Evolutionary conservation across 2,329 filamentous ascomycete genomes (phyloP).

Genomic region (Drechslerella coelobrocha): DNA sequence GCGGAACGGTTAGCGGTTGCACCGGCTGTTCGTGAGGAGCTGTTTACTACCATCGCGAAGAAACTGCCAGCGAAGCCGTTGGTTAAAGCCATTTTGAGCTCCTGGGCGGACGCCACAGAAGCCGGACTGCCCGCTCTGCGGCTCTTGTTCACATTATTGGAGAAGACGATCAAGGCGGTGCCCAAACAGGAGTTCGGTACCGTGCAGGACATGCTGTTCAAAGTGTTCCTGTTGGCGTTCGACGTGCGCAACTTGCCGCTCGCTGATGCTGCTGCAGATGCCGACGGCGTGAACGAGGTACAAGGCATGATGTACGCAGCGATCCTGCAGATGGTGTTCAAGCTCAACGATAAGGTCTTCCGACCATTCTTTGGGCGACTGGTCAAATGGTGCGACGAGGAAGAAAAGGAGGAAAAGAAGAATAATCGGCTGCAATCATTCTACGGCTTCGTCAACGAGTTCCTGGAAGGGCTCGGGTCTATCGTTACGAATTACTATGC

Average conservation of each 20-base stretch:
- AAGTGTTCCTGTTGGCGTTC: constrained; percentile 67
- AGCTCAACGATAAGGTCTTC: constrained; percentile 93
- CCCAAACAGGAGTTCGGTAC: constrained; percentile 79
- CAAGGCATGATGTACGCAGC: constrained; percentile 73
- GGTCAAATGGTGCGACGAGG: constrained; percentile 74
- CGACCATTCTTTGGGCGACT: constrained; percentile 85
- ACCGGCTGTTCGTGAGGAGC: constrained; percentile 43
- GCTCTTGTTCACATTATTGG: constrained; percentile 75
- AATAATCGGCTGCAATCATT: constrained; percentile 68
- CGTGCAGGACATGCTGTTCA: constrained; percentile 73
- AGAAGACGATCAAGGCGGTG: constrained; percentile 74
- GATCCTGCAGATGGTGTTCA: constrained; percentile 89
- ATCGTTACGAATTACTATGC: constrained; percentile 92
- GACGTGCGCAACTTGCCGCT: constrained; percentile 70
- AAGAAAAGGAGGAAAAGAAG: constrained; percentile 61
- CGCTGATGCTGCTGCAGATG: constrained; percentile 56
- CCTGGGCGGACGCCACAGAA: constrained; percentile 50
- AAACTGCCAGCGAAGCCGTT: constrained; percentile 70
- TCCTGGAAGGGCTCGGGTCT: constrained; percentile 87
- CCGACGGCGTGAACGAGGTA: constrained; percentile 65
- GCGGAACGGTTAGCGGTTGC: constrained; percentile 39
- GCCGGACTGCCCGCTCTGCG: constrained; percentile 56
- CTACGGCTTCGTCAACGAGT: constrained; percentile 78
- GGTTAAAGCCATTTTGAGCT: constrained; percentile 47
- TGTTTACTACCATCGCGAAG: constrained; percentile 66